Conservation (phyloP, 257 asterid species). For the Forsythia suspensa region DNA sequence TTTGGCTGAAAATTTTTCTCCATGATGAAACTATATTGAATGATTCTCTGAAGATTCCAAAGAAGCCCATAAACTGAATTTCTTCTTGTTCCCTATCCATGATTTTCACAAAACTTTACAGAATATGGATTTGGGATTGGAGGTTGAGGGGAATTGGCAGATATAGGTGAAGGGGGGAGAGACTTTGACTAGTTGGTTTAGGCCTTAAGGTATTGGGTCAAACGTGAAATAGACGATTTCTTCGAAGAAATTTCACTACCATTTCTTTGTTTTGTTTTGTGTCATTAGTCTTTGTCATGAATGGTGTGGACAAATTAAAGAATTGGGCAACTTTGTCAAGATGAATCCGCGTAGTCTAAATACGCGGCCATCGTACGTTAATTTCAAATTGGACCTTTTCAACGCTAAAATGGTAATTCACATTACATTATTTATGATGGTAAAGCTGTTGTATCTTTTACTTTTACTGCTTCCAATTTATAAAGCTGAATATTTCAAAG, state of each 20-base stretch:
- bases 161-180: neutral
- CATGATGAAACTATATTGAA: neutral
- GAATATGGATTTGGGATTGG: neutral
- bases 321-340: neutral
- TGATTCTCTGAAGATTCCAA: conserved; percentile 8
- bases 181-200: neutral
- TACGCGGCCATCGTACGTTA: too few relatives aligned
- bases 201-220: neutral
- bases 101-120: neutral
- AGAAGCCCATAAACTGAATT: neutral
- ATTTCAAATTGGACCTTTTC: too few relatives aligned
- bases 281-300: neutral
- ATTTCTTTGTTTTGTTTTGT: neutral
- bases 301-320: neutral
- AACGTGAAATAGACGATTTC: neutral
- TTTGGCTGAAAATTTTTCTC: neutral
- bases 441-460: too few relatives aligned
- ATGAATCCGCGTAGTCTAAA: neutral
- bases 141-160: neutral
- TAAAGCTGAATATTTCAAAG: too few relatives aligned
- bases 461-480: too few relatives aligned
- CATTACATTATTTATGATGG: too few relatives aligned
- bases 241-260: neutral
- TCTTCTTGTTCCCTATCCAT: conserved; percentile 8
- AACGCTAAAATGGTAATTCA: too few relatives aligned